Base-by-base conservation (phyloP, 208 protist species). In the Borovskyia barvae region DNA sequence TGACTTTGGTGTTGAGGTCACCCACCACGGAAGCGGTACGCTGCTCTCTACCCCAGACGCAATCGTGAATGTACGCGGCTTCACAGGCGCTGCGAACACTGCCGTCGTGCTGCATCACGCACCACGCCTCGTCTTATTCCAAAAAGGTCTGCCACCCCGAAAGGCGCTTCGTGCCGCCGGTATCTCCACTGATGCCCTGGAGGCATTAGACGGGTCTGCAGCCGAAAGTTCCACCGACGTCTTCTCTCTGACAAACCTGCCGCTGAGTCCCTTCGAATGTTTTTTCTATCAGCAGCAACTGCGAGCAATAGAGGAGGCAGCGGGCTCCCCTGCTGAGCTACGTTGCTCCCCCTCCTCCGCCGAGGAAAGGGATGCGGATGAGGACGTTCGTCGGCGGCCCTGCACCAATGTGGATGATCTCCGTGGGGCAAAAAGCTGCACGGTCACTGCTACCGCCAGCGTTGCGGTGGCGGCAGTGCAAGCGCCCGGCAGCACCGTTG, bases 231-330 rank as follows among this genome's bases (percentile, higher is more conserved):
- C 70, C 19, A 50, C 72, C 12, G 84, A 79, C 36, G 41, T 79
- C 8, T 64, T 85, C 14, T 41, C 57, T 1, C 40, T 84, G 36
- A 51, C 45, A 0, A 54, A 66, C 32, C 52, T 81, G 20, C 70
- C 72, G 2, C 37, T 92, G 62, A 66, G 62, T 6, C 33, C 43
- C 1, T 80, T 59, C 32, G 85, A 92, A 45, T 50, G 78, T 36
- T 53, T 75, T 61, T 87, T 88, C 56, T 92, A 88, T 33, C 56
- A 52, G 17, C 33, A 64, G 17, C 80, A 87, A 56, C 60, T 91
- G 24, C 30, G 54, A 11, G 56, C 17, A 0, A 24, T 15, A 17
- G 36, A 22, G 24, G 52, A 47, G 32, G 29, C 36, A n/a, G 14
- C 48, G 20, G 29, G 15, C 8, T 5, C n/a, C 48, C 14, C 41